Evolutionary conservation across 2,329 filamentous ascomycete species (phyloP), one percentile per base, ranked within the genome.

Genomic region (Ascochyta clinopodiicola): DNA sequence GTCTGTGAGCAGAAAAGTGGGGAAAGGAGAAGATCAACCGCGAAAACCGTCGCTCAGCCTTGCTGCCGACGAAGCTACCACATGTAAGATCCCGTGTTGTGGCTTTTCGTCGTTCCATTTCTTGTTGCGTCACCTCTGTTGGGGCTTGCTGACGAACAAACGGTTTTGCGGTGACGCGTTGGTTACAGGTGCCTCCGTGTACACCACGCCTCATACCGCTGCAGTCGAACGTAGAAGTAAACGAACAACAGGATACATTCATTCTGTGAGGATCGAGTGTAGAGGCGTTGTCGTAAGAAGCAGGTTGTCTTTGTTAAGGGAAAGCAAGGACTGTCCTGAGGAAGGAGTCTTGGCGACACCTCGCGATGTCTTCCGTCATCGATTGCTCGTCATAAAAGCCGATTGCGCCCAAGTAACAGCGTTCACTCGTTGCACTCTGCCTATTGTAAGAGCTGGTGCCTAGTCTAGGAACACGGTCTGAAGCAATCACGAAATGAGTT

Each of bases 281-380:
- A 42, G 24, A 19, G 22, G 24, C 17, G 17, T 22, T 5, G 22
- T 42, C 1, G 43, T 32, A 15, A 27, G 15, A 17, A 43, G 6
- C 4, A 22, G 24, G 24, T 47, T 31, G 42, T 13, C 8, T 29
- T 40, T 21, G 45, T 40, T 13, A 13, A 29, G 24, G 38, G 17
- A 32, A 32, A 31, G 32, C 4, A 50, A 43, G 22, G 46, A 22
- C 34, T 49, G 13, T 36, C 31, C 37, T 50, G 22, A 24, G 38
- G 24, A 19, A 44, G 32, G 38, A 36, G 22, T 61, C 54, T 58
- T 62, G 56, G 57, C 52, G 44, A 17, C 6, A 31, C 19, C 35
- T 58, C 32, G 46, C 36, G 47, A 62, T 59, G 51, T 51, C 21
- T 57, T 31, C 56, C 61, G 51, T 62, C 57, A 64, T 60, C 48